Evolutionary conservation across 2,329 filamentous ascomycete genomes (phyloP).

Genomic region (Arthrobotrys megalospora): DNA sequence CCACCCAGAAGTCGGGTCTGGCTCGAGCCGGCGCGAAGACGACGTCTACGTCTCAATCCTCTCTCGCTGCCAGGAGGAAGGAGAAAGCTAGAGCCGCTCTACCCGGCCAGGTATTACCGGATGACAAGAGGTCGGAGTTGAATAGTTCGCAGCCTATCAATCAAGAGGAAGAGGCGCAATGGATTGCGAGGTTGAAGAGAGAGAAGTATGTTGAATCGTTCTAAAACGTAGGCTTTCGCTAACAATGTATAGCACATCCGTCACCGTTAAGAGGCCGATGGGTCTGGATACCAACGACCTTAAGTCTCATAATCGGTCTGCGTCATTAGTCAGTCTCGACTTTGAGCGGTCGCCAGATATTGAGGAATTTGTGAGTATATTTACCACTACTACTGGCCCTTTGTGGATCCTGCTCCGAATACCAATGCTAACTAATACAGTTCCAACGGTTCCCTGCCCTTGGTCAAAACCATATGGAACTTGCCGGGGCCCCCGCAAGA

Average conservation of each 20-base stretch:
- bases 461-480: constrained; percentile 38
- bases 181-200: constrained; percentile 81
- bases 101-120: constrained; percentile 62
- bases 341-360: constrained; percentile 60
- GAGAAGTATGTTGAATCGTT: constrained; percentile 70
- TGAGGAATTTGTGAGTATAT: constrained; percentile 64
- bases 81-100: constrained; percentile 26
- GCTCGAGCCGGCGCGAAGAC: constrained; percentile 71
- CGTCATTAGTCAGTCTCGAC: constrained; percentile 42
- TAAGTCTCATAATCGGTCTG: constrained; percentile 43
- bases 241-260: constrained; percentile 17
- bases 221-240: neutral
- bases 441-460: constrained; percentile 64
- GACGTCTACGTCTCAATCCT: constrained; percentile 69
- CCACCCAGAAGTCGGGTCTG: constrained; percentile 63
- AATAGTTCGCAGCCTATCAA: constrained; percentile 76
- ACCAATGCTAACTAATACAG: constrained; percentile 43
- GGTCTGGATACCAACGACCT: constrained; percentile 6
- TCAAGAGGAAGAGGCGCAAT: constrained; percentile 83
- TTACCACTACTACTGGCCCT: neutral
- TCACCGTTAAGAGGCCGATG: constrained; percentile 46
- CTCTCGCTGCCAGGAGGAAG: constrained; percentile 73
- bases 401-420: neutral
- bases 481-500: constrained; percentile 12
- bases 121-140: constrained; percentile 68